These are phyloP conservation scores for Narthecium ossifragum DNA, from an alignment of 106 monocot species.

Conservation along the genomic window DNA sequence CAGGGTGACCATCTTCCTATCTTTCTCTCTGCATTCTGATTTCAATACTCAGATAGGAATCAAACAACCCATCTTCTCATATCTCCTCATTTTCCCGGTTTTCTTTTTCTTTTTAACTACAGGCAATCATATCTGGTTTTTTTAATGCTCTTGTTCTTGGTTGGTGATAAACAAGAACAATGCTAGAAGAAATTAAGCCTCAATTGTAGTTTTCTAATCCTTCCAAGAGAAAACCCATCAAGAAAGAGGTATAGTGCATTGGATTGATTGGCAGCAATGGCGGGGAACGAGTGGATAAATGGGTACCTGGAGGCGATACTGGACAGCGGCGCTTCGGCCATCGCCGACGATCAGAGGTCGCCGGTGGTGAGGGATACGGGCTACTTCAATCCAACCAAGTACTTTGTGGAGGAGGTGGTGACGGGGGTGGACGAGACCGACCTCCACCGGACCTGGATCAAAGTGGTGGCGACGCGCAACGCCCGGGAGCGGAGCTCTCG, in stretches of 20 bases:
- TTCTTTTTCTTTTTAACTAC: too few relatives aligned
- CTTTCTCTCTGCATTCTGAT: too few relatives aligned
- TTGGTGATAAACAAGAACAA: neutral
- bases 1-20: too few relatives aligned
- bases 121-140: neutral
- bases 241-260: too few relatives aligned
- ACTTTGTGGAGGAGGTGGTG: constrained; percentile 95
- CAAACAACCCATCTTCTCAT: too few relatives aligned
- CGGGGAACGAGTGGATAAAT: constrained; percentile 96
- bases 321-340: constrained; percentile 48
- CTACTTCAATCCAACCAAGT: constrained; percentile 85
- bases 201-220: too few relatives aligned
- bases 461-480: constrained; percentile 88
- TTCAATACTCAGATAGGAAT: too few relatives aligned
- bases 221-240: too few relatives aligned
- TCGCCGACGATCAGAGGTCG: constrained; percentile 20
- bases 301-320: constrained; percentile 97
- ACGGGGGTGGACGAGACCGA: constrained; percentile 81
- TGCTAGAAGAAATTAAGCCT: neutral
- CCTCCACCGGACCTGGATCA: constrained; percentile 91
- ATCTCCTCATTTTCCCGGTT: too few relatives aligned
- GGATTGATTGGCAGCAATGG: constrained; percentile 22
- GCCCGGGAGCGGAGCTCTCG: constrained; percentile 63
- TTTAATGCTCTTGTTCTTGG: neutral
- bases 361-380: constrained; percentile 5